Conservation (phyloP, 768 basidiomycete species). For the Phaffia australis region DNA sequence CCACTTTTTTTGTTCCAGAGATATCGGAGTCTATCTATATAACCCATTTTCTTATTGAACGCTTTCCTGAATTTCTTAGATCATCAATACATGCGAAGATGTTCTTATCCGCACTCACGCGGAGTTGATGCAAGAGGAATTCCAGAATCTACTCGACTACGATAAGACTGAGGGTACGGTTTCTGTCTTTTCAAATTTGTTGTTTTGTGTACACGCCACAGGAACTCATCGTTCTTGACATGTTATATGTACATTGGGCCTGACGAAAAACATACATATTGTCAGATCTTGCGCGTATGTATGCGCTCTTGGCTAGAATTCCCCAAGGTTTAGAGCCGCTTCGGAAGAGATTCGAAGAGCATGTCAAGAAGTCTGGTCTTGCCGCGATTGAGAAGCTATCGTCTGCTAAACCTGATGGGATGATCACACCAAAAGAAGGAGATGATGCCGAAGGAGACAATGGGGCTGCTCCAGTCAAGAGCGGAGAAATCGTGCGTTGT, state of each 20-base stretch:
- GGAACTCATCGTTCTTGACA: neutral
- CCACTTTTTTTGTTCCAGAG: conserved; percentile 34
- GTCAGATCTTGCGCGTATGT: conserved; percentile 82
- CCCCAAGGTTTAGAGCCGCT: conserved; percentile 81
- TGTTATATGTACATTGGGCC: neutral
- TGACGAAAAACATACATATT: neutral
- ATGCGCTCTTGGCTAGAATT: conserved; percentile 79
- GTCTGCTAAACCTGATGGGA: conserved; percentile 28
- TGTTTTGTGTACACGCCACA: neutral
- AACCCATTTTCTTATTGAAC: neutral
- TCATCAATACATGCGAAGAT: conserved; percentile 60
- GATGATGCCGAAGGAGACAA: conserved; percentile 1
- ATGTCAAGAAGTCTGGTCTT: conserved; percentile 83
- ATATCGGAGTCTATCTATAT: no score
- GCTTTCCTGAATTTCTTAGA: conserved; percentile 28
- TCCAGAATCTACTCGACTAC: conserved; percentile 63
- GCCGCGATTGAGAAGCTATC: conserved; percentile 64
- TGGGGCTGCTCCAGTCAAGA: neutral
- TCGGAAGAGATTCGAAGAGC: conserved; percentile 83
- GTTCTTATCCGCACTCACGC: conserved; percentile 81
- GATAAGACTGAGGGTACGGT: conserved; percentile 66
- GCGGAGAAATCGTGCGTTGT: neutral
- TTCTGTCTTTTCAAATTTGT: neutral
- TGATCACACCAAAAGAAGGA: conserved; percentile 9
- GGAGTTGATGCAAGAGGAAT: conserved; percentile 80